These are phyloP conservation scores for Bombardia bombarda DNA, from an alignment of 495 filamentous ascomycete genomes.

Conservation along the genomic window DNA sequence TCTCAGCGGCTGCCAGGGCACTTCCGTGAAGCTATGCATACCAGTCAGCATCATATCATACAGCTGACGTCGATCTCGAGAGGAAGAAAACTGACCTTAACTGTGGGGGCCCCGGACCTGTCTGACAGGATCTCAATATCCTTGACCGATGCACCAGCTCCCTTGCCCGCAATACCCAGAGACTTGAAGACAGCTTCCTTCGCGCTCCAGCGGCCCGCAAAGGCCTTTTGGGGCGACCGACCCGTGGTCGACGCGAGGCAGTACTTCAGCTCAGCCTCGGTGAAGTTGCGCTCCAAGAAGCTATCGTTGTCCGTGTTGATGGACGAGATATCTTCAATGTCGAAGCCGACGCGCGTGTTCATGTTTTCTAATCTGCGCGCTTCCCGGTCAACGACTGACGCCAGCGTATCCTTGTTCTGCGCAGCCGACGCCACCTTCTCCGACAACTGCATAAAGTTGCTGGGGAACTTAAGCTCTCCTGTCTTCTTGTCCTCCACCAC, in stretches of 20 bases:
- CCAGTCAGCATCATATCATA: constrained; percentile 33
- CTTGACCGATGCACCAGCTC: constrained; percentile 80
- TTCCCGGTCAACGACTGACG: constrained; percentile 46
- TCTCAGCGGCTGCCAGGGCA: constrained; percentile 69
- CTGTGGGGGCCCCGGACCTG: constrained; percentile 71
- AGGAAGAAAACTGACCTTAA: constrained; percentile 57
- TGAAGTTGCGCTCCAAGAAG: constrained; percentile 95
- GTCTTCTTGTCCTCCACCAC: constrained; percentile 80
- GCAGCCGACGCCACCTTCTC: constrained; percentile 28
- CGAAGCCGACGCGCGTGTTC: constrained; percentile 83
- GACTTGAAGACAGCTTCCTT: constrained; percentile 99
- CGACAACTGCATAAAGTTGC: constrained; percentile 49
- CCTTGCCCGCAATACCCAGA: constrained; percentile 77
- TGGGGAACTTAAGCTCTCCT: constrained; percentile 62
- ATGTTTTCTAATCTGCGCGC: constrained; percentile 59
- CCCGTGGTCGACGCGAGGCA: constrained; percentile 61
- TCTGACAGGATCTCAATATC: constrained; percentile 89
- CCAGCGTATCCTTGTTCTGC: constrained; percentile 54
- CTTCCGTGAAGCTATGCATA: constrained; percentile 74
- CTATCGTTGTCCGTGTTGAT: constrained; percentile 90
- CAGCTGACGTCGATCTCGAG: background rate
- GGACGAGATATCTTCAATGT: constrained; percentile 76
- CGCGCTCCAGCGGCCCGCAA: constrained; percentile 89
- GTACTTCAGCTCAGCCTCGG: constrained; percentile 68
- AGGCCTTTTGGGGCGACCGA: constrained; percentile 64